Evolutionary conservation across 305 asterid genomes (phyloP).

Genomic region (Plantago rigida): DNA sequence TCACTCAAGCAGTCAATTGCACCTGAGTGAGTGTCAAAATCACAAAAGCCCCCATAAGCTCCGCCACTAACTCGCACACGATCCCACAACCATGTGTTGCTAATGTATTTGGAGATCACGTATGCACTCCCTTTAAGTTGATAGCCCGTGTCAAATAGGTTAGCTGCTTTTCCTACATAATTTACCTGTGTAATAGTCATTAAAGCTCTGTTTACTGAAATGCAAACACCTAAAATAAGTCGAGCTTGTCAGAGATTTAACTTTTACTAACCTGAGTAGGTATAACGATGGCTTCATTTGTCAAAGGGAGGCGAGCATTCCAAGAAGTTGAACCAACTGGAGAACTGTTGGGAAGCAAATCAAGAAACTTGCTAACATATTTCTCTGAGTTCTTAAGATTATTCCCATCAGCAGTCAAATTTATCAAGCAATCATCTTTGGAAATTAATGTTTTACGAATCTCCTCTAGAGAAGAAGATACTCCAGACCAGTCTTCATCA

Average conservation of each 20-base stretch:
- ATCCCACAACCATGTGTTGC: slow-evolving; percentile 95
- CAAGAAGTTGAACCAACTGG: slow-evolving; percentile 49
- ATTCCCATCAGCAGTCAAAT: slow-evolving; percentile 77
- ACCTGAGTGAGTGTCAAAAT: slow-evolving; percentile 94
- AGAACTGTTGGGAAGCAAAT: slow-evolving; percentile 69
- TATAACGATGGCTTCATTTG: slow-evolving; percentile 85
- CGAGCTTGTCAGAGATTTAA: slow-evolving; percentile 8
- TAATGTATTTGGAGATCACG: slow-evolving; percentile 73
- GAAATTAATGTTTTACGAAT: slow-evolving; percentile 70
- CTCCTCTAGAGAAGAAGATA: slow-evolving; percentile 88
- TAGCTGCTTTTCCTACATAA: slow-evolving; percentile 97
- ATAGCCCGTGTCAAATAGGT: slow-evolving; percentile 75
- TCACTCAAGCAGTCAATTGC: slow-evolving; percentile 18
- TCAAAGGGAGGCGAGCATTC: slow-evolving; percentile 52
- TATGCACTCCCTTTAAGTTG: slow-evolving; percentile 87
- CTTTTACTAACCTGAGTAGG: slow-evolving; percentile 75
- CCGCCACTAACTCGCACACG: slow-evolving; percentile 99
- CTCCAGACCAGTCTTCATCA: slow-evolving; percentile 70
- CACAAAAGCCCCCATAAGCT: slow-evolving; percentile 98
- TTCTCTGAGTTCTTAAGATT: slow-evolving; percentile 58
- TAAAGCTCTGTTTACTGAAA: background rate
- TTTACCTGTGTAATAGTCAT: slow-evolving; percentile 52
- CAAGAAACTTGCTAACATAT: slow-evolving; percentile 66
- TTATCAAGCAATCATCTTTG: slow-evolving; percentile 67
- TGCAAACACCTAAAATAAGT: background rate